A percentile compares a stretch with the other conserved stretches of the same genome.
phyloP scores from a whole-genome alignment of 768 basidiomycete genomes.

The Lactarius vividus region DNA sequence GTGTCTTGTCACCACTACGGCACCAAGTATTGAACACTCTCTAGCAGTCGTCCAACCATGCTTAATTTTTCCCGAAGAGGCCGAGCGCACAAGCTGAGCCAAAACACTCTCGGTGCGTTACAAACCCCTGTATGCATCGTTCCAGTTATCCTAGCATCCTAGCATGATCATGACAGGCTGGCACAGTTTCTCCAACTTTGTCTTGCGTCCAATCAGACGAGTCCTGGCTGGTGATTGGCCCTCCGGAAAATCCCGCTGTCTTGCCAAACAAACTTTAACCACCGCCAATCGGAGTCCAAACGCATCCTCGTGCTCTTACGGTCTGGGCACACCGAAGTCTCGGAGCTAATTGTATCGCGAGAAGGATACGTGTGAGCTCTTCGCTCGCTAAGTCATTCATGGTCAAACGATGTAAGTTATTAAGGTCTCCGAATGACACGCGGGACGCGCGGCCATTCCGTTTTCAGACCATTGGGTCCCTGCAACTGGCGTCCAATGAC shows the following conservation, averaged over 20 bases:
- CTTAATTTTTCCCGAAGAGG: neutral
- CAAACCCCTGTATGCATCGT: neutral
- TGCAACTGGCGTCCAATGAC: slow-evolving; percentile 2
- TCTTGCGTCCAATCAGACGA: slow-evolving; percentile 3
- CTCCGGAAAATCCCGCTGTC: neutral
- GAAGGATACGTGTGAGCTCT: neutral
- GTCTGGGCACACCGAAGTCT: neutral
- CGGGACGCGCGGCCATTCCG: slow-evolving; percentile 15
- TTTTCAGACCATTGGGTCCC: slow-evolving; percentile 7
- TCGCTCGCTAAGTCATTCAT: neutral
- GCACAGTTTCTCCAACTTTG: neutral
- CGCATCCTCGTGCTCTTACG: slow-evolving; percentile 2
- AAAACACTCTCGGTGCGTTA: neutral
- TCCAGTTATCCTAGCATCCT: too few relatives aligned
- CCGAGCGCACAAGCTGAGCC: neutral
- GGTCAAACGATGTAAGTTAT: neutral
- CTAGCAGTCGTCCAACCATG: neutral
- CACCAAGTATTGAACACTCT: neutral
- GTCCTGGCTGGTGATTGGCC: neutral
- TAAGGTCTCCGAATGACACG: slow-evolving; percentile 16
- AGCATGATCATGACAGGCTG: neutral
- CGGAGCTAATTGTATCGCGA: neutral
- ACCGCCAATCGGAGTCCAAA: neutral
- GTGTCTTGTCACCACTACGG: neutral
- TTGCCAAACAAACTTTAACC: slow-evolving; percentile 3